phyloP scores from a whole-genome alignment of 768 basidiomycete genomes.

The Kwoniella pini region DNA sequence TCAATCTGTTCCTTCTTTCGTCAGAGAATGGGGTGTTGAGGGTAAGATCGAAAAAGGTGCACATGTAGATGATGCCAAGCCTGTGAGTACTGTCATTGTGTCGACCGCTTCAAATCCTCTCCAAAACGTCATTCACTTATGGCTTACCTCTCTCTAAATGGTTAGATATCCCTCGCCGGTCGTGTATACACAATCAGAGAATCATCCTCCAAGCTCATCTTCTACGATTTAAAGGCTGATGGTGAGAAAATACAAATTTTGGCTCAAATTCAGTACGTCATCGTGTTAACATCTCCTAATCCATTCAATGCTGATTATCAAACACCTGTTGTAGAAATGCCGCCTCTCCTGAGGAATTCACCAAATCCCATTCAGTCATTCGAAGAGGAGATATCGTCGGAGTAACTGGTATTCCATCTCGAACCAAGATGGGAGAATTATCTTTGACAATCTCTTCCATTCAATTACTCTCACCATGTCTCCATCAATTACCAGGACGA shows the following conservation, averaged over 20 bases:
- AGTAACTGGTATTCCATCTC: constrained; percentile 80
- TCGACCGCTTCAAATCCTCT: no score
- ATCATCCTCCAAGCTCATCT: constrained; percentile 78
- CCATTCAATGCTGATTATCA: no score
- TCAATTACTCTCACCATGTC: constrained; percentile 87
- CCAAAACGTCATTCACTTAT: no score
- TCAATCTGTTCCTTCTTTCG: constrained; percentile 70
- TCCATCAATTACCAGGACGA: constrained; percentile 89
- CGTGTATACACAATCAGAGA: constrained; percentile 87
- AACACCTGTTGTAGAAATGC: constrained; percentile 41
- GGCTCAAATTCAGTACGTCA: constrained; percentile 76
- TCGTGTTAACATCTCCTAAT: no score
- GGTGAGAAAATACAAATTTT: constrained; percentile 93
- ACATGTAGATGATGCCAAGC: constrained; percentile 62
- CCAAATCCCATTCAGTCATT: constrained; percentile 76
- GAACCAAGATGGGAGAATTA: constrained; percentile 93
- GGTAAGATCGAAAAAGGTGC: constrained; percentile 68
- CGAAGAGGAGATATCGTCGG: constrained; percentile 96
- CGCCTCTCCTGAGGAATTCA: constrained; percentile 60
- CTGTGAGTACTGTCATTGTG: constrained; percentile 30
- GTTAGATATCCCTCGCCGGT: constrained; percentile 68
- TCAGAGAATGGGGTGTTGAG: constrained; percentile 70
- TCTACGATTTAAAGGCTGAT: constrained; percentile 93
- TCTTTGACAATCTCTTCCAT: constrained; percentile 80
- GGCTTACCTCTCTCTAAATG: background rate